A percentile compares a stretch with the other conserved stretches of the same genome.
phyloP scores from a whole-genome alignment of 768 basidiomycete species.

The Pulveroboletus frians region DNA sequence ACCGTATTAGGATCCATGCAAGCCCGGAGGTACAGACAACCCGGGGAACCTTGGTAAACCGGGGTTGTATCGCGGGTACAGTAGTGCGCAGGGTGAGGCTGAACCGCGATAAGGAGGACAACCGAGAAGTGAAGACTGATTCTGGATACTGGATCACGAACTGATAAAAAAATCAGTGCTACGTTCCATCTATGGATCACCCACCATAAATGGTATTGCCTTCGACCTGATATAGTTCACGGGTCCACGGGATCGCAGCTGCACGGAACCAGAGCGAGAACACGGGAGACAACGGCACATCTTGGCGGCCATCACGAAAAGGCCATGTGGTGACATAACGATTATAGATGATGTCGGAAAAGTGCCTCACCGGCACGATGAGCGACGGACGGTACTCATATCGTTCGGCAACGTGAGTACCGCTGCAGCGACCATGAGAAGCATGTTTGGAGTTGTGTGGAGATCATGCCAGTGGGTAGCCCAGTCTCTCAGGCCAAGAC shows the following conservation, averaged over 20 bases:
- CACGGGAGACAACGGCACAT: background rate
- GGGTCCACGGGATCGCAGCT: background rate
- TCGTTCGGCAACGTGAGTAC: background rate
- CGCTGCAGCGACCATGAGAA: background rate
- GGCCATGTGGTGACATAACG: constrained; percentile 1
- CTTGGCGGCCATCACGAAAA: background rate
- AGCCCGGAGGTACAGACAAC: background rate
- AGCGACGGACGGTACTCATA: background rate
- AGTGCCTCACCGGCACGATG: background rate
- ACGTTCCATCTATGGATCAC: background rate
- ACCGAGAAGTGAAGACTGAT: background rate
- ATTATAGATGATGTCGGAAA: background rate
- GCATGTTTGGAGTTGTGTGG: background rate
- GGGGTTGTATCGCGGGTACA: background rate
- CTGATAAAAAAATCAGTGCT: background rate
- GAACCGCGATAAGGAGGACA: background rate
- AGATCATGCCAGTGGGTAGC: background rate
- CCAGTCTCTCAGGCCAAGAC: constrained; percentile 6
- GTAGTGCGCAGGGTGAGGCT: background rate
- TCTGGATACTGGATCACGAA: background rate
- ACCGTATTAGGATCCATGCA: background rate
- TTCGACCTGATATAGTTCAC: background rate
- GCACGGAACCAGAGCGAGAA: background rate
- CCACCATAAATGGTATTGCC: background rate
- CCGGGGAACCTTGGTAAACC: background rate